phyloP scores from a whole-genome alignment of 2,329 filamentous ascomycete species.

The Pestalotiopsis sp. region DNA sequence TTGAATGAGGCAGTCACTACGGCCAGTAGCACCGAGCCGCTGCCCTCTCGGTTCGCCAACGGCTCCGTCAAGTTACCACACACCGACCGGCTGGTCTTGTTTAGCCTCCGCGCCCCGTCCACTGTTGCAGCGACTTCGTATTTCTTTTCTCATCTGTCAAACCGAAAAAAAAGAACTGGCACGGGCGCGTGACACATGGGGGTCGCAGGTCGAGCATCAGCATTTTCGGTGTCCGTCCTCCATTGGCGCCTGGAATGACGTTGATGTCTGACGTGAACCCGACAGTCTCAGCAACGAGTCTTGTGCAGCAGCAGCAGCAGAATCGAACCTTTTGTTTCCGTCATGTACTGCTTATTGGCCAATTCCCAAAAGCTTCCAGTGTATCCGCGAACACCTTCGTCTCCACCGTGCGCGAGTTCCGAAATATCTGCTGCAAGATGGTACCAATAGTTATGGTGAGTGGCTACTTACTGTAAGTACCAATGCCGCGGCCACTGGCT shows the following conservation, averaged over 20 bases:
- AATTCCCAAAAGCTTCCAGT: not conserved
- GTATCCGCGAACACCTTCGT: not conserved
- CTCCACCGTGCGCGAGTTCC: not conserved
- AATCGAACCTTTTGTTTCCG: not conserved
- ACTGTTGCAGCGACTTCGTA: not conserved
- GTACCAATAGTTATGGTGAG: not conserved
- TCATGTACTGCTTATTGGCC: conserved; percentile 1
- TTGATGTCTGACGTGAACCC: not conserved
- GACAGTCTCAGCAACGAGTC: not conserved
- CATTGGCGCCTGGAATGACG: not conserved
- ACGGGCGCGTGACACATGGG: not conserved
- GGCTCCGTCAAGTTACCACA: too few species aligned
- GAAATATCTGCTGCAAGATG: not conserved
- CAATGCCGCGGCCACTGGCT: not conserved
- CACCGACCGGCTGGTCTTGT: too few species aligned
- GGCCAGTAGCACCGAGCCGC: too few species aligned
- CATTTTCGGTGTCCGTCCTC: not conserved
- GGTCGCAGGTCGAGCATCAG: not conserved
- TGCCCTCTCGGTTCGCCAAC: too few species aligned
- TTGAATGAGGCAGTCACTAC: not conserved
- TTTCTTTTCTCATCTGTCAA: not conserved
- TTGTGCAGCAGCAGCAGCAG: not conserved
- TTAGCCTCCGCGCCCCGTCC: too few species aligned
- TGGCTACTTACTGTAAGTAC: not conserved
- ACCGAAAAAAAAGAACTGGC: not conserved